A percentile compares a stretch with the other conserved stretches of the same genome.
Evolutionary conservation across 352 stramenopile genomes (phyloP).

Genomic region (Phytophthora sansomeana): DNA sequence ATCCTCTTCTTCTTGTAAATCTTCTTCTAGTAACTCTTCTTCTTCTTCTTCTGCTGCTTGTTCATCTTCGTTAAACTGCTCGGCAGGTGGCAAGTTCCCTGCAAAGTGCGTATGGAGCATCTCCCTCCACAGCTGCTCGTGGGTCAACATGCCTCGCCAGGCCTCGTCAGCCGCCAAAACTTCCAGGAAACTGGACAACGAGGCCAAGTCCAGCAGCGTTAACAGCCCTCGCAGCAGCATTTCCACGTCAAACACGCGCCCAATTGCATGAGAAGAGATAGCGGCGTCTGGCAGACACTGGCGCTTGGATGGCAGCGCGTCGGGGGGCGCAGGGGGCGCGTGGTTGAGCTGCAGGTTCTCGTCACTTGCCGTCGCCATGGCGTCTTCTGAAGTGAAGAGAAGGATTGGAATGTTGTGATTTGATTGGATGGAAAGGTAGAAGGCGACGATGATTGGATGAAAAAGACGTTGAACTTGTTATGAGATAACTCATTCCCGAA

Average conservation of each 20-base stretch:
- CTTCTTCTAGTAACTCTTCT: conserved; percentile 16
- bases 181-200: conserved; percentile 40
- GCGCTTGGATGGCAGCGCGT: conserved; percentile 23
- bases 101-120: conserved; percentile 34
- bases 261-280: background rate
- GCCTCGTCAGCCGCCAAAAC: conserved; percentile 33
- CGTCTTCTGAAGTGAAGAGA: conserved; percentile 20
- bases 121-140: conserved; percentile 36
- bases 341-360: conserved; percentile 25
- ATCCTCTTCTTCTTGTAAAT: conserved; percentile 16
- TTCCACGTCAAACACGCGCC: conserved; percentile 44
- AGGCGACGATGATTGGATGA: conserved; percentile 4
- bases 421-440: conserved; percentile 30
- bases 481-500: too few relatives aligned
- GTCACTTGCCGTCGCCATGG: conserved; percentile 23
- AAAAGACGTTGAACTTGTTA: conserved; percentile 3
- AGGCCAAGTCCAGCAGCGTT: conserved; percentile 35
- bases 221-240: conserved; percentile 40
- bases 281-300: conserved; percentile 5
- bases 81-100: conserved; percentile 22
- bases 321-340: background rate
- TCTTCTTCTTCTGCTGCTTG: conserved; percentile 28
- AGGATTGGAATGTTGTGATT: conserved; percentile 12
- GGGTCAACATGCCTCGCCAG: conserved; percentile 33
- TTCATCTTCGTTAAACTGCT: conserved; percentile 38